Conservation (phyloP, 805 yeast genomes). For the Yamadazyma nakazawae region DNA sequence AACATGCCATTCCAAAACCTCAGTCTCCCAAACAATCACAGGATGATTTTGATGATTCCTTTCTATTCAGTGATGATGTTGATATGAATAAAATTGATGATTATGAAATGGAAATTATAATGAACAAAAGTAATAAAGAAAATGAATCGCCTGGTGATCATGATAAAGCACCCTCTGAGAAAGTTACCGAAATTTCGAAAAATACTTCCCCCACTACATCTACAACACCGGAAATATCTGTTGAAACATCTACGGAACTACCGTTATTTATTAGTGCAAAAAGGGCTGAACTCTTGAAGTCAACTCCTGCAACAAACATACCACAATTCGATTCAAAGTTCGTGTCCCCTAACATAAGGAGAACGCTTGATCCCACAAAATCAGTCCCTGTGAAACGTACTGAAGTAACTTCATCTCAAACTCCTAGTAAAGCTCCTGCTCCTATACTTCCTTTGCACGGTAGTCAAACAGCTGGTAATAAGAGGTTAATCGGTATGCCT, state of each 20-base stretch:
- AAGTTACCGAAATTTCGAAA: background rate
- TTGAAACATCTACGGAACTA: background rate
- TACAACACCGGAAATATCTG: background rate
- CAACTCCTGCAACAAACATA: conserved; percentile 42
- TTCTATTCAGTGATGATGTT: conserved; percentile 39
- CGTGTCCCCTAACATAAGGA: conserved; percentile 48
- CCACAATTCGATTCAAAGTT: conserved; percentile 52
- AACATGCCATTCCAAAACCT: background rate
- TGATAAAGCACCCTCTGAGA: conserved; percentile 1
- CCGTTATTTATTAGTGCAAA: conserved; percentile 57
- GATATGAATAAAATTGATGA: conserved; percentile 22
- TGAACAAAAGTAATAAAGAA: conserved; percentile 15
- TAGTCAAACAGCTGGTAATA: conserved; percentile 1
- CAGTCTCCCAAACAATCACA: background rate
- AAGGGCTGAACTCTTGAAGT: conserved; percentile 55
- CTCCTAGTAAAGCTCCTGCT: conserved; percentile 12
- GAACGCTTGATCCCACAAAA: conserved; percentile 62
- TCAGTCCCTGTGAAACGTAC: conserved; percentile 59
- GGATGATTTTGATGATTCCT: conserved; percentile 40
- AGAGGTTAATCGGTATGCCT: conserved; percentile 16
- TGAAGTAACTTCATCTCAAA: conserved; percentile 13
- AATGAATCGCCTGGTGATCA: conserved; percentile 5
- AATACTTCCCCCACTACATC: background rate
- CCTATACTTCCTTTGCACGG: background rate
- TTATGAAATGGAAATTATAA: conserved; percentile 22